Conservation (phyloP, 140 eudicot species). For the Anethum foeniculum region DNA sequence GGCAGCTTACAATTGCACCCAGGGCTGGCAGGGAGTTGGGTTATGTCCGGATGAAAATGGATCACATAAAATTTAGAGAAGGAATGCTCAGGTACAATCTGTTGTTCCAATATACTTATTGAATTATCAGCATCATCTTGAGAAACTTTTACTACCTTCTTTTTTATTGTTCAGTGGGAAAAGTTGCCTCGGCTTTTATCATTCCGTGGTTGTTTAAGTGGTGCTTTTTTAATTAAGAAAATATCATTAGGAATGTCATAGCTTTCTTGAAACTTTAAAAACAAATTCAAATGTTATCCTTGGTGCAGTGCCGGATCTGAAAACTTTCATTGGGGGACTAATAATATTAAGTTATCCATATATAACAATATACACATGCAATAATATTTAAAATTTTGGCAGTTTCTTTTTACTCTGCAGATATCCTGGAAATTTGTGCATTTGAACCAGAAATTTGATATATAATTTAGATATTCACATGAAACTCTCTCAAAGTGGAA, state of each 20-base stretch:
- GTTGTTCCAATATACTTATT: not conserved
- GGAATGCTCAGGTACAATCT: constrained; percentile 60
- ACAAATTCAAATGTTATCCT: not conserved
- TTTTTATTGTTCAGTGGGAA: not conserved
- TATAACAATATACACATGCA: not conserved
- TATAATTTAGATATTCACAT: not conserved
- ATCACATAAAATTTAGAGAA: constrained; percentile 47
- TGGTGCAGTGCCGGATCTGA: not conserved
- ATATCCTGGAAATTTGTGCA: not conserved
- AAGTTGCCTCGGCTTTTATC: not conserved
- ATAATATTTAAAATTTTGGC: not conserved
- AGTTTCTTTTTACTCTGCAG: not conserved
- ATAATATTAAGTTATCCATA: not conserved
- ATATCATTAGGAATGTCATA: not conserved
- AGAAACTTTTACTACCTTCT: not conserved
- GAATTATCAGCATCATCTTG: not conserved
- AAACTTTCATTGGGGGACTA: not conserved
- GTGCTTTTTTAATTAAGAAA: not conserved
- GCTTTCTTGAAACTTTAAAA: not conserved
- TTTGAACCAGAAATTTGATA: not conserved
- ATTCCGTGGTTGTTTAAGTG: not conserved
- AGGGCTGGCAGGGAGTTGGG: constrained; percentile 91
- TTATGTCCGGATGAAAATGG: constrained; percentile 70
- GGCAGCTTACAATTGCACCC: constrained; percentile 78
- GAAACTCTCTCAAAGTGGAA: not conserved